Evolutionary conservation across 2,329 filamentous ascomycete genomes (phyloP).

Genomic region (Passalora sequoiae): DNA sequence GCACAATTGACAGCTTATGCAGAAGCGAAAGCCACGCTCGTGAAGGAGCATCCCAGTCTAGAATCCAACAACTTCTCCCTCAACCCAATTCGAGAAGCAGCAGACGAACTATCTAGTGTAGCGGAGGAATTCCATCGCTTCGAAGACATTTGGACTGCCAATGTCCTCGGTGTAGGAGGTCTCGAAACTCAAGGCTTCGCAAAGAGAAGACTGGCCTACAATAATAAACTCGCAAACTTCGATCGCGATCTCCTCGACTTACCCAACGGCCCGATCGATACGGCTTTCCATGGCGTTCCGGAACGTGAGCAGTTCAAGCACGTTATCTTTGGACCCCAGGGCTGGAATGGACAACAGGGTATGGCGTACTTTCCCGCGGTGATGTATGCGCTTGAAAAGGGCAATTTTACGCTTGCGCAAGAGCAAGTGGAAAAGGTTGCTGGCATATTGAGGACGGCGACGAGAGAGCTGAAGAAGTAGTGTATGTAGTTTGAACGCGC

Average conservation of each 20-base stretch:
- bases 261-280: slow-evolving; percentile 34
- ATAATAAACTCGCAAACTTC: slow-evolving; percentile 71
- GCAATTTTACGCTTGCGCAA: slow-evolving; percentile 65
- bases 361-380: slow-evolving; percentile 75
- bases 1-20: slow-evolving; percentile 60
- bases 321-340: slow-evolving; percentile 77
- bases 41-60: slow-evolving; percentile 32
- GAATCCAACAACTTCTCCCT: slow-evolving; percentile 45
- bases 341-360: slow-evolving; percentile 60
- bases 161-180: slow-evolving; percentile 62
- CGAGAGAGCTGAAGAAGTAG: slow-evolving; percentile 43
- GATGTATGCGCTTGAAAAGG: slow-evolving; percentile 67
- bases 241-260: slow-evolving; percentile 79
- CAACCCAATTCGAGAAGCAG: slow-evolving; percentile 58
- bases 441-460: slow-evolving; percentile 59
- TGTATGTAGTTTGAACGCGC: no score
- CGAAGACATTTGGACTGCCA: slow-evolving; percentile 70
- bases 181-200: slow-evolving; percentile 69
- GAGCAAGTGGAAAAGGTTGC: slow-evolving; percentile 67
- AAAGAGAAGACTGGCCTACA: slow-evolving; percentile 66
- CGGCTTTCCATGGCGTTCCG: slow-evolving; percentile 49
- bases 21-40: slow-evolving; percentile 23
- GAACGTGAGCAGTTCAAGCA: slow-evolving; percentile 93
- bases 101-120: slow-evolving; percentile 54
- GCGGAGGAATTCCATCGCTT: slow-evolving; percentile 66